Evolutionary conservation across 768 basidiomycete genomes (phyloP), one percentile per base, ranked within the genome.

Genomic region (Amanita pseudoporphyria): DNA sequence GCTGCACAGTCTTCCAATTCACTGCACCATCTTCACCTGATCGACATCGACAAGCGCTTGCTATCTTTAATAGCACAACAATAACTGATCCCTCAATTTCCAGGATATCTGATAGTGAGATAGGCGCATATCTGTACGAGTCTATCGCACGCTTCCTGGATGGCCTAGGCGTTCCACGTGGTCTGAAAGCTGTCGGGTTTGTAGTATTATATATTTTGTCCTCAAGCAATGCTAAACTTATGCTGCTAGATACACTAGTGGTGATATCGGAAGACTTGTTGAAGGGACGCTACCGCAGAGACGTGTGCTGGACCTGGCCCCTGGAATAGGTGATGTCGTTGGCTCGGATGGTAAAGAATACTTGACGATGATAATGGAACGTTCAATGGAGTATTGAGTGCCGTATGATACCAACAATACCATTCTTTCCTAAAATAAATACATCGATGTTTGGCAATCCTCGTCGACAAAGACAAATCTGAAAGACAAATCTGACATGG

Each of bases 11-110:
- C 38, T 97, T 98, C 76, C 80, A 86, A 60, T 97, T 94, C 67
- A 97, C 95, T 6, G 87, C 95, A 0, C 93, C 95, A 6, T 94
- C 94, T 4, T 84, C 90, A 0, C 91, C 93, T 2, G 81, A 84
- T 53, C 84, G 93, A 37, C 94, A 98, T 66, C 84, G 94, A 39
- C 82, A 90, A 64, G 89, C 83, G 1, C 75, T 94, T 13, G 82
- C 87, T 2, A 82, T 95, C 58, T 97, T 96, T 74, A 79, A 74
- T 36, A 64, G 69, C 49, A 80, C 79, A 0, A 80, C 73, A 21
- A 62, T 72, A n/a, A 71, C 81, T 1, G 82, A 88, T 66, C 77
- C 87, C 12, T 77, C 79, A 2, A 81, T 90, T 56, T 67, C 74
- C 3, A 77, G 79, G 32, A 81, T 93, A 45, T 78, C 89, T 0